Percentiles rank a stretch among this genome's conserved stretches.
phyloP scores from a whole-genome alignment of 768 basidiomycete genomes.

The Suillus occidentalis region DNA sequence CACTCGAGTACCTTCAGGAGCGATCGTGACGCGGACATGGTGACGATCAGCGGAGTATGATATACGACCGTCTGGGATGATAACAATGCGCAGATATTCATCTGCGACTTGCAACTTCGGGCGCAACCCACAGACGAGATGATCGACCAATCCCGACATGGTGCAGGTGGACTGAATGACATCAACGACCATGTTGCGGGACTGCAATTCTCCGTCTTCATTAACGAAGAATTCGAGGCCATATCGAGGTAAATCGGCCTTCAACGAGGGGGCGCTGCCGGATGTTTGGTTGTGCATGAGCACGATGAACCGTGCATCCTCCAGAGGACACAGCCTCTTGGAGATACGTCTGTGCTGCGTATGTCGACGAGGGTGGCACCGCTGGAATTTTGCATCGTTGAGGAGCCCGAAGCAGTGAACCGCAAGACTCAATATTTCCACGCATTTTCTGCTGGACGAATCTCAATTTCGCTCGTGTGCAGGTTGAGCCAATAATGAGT shows the following conservation, averaged over 20 bases:
- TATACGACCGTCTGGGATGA: conserved; percentile 40
- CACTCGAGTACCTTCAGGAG: conserved; percentile 4
- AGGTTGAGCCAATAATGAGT: too few species aligned
- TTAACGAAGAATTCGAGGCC: conserved; percentile 41
- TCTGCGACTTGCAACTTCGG: conserved; percentile 12
- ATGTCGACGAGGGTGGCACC: neutral
- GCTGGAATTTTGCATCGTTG: conserved; percentile 8
- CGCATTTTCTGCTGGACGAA: too few species aligned
- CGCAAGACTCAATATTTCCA: conserved; percentile 23
- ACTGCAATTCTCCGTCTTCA: conserved; percentile 35
- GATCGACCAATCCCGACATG: conserved; percentile 42
- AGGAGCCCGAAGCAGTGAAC: conserved; percentile 11
- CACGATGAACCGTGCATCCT: conserved; percentile 22
- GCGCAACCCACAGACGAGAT: conserved; percentile 43
- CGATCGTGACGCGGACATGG: conserved; percentile 20
- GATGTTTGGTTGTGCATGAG: conserved; percentile 12
- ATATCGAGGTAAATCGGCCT: conserved; percentile 40
- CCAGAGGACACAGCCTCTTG: conserved; percentile 23
- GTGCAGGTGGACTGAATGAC: conserved; percentile 41
- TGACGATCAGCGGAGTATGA: conserved; percentile 12
- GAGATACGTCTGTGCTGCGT: conserved; percentile 10
- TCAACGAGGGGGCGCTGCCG: conserved; percentile 16
- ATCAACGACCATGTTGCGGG: conserved; percentile 43
- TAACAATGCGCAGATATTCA: conserved; percentile 25
- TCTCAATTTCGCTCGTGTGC: too few species aligned